Evolutionary conservation across 495 filamentous ascomycete genomes (phyloP), one percentile per base, ranked within the genome.

Genomic region (Saxophila tyrrhenica): DNA sequence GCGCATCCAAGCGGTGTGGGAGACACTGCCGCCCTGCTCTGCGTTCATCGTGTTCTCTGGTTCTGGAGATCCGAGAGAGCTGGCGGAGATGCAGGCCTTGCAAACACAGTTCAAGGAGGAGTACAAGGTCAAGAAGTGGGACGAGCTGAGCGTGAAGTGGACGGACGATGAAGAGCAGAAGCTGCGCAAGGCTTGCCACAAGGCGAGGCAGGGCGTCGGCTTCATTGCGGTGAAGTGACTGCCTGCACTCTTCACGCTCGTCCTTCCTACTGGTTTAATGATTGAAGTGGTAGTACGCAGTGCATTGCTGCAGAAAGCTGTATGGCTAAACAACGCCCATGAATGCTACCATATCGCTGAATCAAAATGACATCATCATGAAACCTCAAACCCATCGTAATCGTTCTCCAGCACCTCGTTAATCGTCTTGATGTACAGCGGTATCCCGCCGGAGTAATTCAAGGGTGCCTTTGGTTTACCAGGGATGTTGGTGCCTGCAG

Each of bases 11-110:
- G 70, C 71, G 20, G 80, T 97, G 56, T 82, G 91, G 68, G 81
- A 84, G 3, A 74, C 78, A 2, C 72, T 97, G 2, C 89, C 92
- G 0, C 76, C 78, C 0, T 91, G 88, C 62, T 95, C 94, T 0
- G 82, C 87, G 0, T 80, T 97, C 49, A 78, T 98, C 2, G 82
- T 98, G 11, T 89, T 92, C 69, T 85, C 82, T 50, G 92, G 92
- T 9, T 89, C 84, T 0, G 90, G 94, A 11, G 88, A 97, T 62
- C 89, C 89, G 8, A 76, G 85, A 19, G 83, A 89, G 59, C 79
- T 94, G 70, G 73, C 72, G 51, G 76, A 84, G 13, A 69, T 95
- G 52, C 82, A 88, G 64, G 73, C 74, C 0, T 73, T 92, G 78
- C 83, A 94, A 54, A 72, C 76, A 55, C 73, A 75, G 56, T 87